Evolutionary conservation across 2,329 filamentous ascomycete genomes (phyloP).

Genomic region (Tolypocladium cylindrosporum): DNA sequence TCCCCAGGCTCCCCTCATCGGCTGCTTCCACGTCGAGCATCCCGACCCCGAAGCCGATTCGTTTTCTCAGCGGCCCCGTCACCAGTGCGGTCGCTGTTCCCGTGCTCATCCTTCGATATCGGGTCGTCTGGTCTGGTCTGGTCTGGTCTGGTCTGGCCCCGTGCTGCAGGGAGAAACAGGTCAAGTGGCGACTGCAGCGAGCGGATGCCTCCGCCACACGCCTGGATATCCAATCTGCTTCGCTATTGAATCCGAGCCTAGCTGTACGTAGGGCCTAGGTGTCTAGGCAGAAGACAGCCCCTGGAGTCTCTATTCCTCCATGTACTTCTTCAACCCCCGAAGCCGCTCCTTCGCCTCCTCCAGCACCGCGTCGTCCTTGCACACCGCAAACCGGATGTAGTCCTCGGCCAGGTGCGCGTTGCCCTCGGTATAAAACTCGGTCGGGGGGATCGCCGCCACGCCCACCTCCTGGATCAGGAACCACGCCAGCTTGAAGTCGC

Average conservation of each 20-base stretch:
- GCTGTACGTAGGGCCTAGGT: too few relatives aligned
- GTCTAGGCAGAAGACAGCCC: too few relatives aligned
- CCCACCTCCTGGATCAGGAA: slow-evolving; percentile 95
- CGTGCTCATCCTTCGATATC: background rate
- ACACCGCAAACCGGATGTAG: slow-evolving; percentile 91
- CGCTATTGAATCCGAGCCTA: background rate
- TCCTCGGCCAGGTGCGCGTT: slow-evolving; percentile 84
- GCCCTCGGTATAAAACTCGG: slow-evolving; percentile 85
- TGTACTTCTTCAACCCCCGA: slow-evolving; percentile 63
- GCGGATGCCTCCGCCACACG: background rate
- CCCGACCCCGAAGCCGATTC: background rate
- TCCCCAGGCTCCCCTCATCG: slow-evolving; percentile 12
- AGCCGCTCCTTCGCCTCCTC: slow-evolving; percentile 70
- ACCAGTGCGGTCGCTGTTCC: background rate
- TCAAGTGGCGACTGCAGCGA: background rate
- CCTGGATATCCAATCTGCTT: background rate
- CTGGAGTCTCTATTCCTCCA: slow-evolving; percentile 21
- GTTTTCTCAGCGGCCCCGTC: background rate
- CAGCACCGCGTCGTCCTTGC: slow-evolving; percentile 82
- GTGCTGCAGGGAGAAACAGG: background rate
- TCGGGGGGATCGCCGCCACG: slow-evolving; percentile 90
- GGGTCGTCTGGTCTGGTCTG: background rate
- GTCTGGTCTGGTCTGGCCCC: background rate
- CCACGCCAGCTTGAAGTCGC: slow-evolving; percentile 93
- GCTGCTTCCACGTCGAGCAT: slow-evolving; percentile 13